Evolutionary conservation across 352 stramenopile genomes (phyloP), one percentile per base, ranked within the genome.

Genomic region (Phytopythium boreale): DNA sequence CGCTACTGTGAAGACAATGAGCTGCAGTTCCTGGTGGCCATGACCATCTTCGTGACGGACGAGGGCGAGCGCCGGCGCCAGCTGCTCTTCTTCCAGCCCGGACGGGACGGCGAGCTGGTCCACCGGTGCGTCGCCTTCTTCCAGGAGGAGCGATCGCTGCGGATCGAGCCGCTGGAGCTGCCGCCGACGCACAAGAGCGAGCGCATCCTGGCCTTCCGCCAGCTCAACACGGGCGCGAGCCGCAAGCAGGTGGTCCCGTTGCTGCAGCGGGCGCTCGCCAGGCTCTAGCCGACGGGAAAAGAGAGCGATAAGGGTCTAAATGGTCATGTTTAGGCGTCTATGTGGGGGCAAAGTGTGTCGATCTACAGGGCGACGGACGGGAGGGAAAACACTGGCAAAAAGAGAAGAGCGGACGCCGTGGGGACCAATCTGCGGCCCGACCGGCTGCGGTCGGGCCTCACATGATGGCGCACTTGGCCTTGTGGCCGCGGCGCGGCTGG

Each of bases 401-500:
- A 39, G 34, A 39, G 7, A 39, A 14, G 34, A 8, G 8, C 4
- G 34, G 34, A 39, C 34, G 34, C 34, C 43, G 7, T 10, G 43
- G 2, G 43, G 7, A n/a, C 37, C 37, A 43, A 24, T 12, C 39
- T 46, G 39, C 39, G 39, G 39, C 20, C 39, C 37, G n/a, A n/a
- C n/a, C n/a, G n/a, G 26, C 10, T 22, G 41, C 41, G 41, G 2
- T 22, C 27, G 51, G 27, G 27, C 5, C 15, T 89, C 73, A 96
- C 88, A 95, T 95, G 71, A 96, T 92, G 59, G 68, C 59, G 73
- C 88, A 96, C 71, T 92, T 92, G 61, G 76, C 69, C 71, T 93
- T 93, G 67, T 83, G 73, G 53, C 80, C 79, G 57, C 81, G 82
- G 8, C 75, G 80, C 37, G 86, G 80, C 62, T 94, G 80, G 77